A percentile compares a stretch with the other conserved stretches of the same genome.
Conservation (phyloP, 805 yeast genomes). For the Priceomyces melissophilus region DNA sequence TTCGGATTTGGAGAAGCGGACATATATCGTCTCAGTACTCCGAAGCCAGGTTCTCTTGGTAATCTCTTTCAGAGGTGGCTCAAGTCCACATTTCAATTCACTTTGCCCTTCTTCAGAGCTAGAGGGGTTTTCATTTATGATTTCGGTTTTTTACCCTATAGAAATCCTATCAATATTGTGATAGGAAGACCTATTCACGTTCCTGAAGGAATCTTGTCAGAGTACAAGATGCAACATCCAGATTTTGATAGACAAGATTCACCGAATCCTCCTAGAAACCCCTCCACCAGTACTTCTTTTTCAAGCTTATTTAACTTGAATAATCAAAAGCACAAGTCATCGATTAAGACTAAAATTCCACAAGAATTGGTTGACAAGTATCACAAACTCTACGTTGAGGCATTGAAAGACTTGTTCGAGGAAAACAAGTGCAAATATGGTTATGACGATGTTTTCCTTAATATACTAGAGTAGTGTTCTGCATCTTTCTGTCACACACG, state of each 20-base stretch:
- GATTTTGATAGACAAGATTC: slow-evolving; percentile 18
- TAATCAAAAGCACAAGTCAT: slow-evolving; percentile 4
- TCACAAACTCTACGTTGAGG: slow-evolving; percentile 67
- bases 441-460: slow-evolving; percentile 46
- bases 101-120: slow-evolving; percentile 88
- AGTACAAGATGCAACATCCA: slow-evolving; percentile 28
- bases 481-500: background rate
- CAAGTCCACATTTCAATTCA: slow-evolving; percentile 71
- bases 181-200: slow-evolving; percentile 65
- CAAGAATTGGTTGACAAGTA: slow-evolving; percentile 55
- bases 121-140: slow-evolving; percentile 91
- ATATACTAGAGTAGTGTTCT: slow-evolving; percentile 37
- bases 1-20: slow-evolving; percentile 89
- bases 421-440: slow-evolving; percentile 59
- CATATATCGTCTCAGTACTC: slow-evolving; percentile 43
- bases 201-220: slow-evolving; percentile 39
- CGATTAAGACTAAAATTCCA: slow-evolving; percentile 29
- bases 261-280: slow-evolving; percentile 6
- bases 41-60: slow-evolving; percentile 41
- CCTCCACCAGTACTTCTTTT: slow-evolving; percentile 17
- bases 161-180: slow-evolving; percentile 76
- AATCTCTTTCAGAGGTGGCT: slow-evolving; percentile 66
- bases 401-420: slow-evolving; percentile 59
- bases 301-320: slow-evolving; percentile 27
- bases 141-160: slow-evolving; percentile 83